Conservation (phyloP, 768 basidiomycete species). For the Pilatotrama ljubarskyi region DNA sequence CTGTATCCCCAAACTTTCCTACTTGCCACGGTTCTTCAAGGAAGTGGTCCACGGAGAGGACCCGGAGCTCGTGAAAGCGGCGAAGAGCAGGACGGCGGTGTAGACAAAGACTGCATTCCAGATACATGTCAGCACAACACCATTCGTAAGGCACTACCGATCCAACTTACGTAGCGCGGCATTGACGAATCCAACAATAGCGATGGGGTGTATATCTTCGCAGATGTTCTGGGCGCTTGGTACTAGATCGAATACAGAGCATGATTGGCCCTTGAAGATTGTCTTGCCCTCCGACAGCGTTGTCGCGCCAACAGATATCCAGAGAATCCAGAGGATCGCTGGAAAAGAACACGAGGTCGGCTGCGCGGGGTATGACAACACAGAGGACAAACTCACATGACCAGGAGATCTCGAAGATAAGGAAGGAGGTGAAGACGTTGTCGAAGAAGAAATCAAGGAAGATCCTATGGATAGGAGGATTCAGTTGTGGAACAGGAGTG, state of each 20-base stretch:
- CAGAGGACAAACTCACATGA: background rate
- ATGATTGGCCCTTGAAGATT: background rate
- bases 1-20: too few relatives aligned
- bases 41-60: background rate
- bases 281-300: conserved; percentile 4
- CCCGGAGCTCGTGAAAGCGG: background rate
- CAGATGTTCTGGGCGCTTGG: background rate
- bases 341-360: background rate
- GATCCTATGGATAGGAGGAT: background rate
- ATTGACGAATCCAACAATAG: background rate
- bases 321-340: conserved; percentile 11
- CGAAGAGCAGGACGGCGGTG: background rate
- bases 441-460: conserved; percentile 8
- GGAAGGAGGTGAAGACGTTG: conserved; percentile 2
- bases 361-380: background rate
- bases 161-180: background rate
- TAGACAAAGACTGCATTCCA: conserved; percentile 1
- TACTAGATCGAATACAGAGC: background rate
- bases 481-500: background rate
- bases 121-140: background rate
- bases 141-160: background rate
- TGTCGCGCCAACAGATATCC: conserved; percentile 5
- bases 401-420: conserved; percentile 9
- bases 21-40: conserved; percentile 4
- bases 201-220: conserved; percentile 7